Evolutionary conservation across 73 alveolate genomes (phyloP), one percentile per base, ranked within the genome.

Genomic region (Breviolum minutum): DNA sequence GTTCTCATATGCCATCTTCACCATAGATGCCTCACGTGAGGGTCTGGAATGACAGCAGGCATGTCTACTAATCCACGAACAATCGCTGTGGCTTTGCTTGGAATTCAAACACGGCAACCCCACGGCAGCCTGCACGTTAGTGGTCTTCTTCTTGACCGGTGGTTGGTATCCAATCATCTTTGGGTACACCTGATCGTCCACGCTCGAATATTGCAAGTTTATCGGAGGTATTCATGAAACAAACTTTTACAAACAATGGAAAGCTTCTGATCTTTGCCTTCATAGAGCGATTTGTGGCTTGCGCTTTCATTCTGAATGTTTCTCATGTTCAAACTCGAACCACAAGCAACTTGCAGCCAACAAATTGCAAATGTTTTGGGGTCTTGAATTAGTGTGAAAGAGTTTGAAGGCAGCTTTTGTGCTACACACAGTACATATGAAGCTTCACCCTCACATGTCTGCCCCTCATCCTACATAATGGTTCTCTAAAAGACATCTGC

Each of bases 131-230:
- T 92, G 98, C 91, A 92, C 98, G n/a, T 30, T 92, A 26, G 98
- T 92, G 90, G 91, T 74, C 81, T 92, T 92, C 98, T 92, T 92
- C 98, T 92, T 92, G 79, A 17, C 80, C 2, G 98, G 98, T 27
- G 89, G 80, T 6, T 76, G 9, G 48, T 92, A 92, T 2, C 98
- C 98, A 26, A 81, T 92, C 98, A 92, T 92, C 98, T 92, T 92
- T 30, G 98, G 98, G 32, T 92, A 92, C 91, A 92, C 98, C 96
- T 89, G 87, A 40, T 40, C 54, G 54, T 0, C 54, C 54, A 40
- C 54, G 54, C 54, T 40, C 54, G 54, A 40, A 40, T 2, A 0
- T 2, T 40, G 54, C 54, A 40, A 40, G 3, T 40, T 40, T 40
- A 3, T 3, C 54, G 54, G 0, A 3, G 54, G 54, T 40, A 3